Percentiles rank a stretch among this genome's conserved stretches.
Evolutionary conservation across 75 land plant genomes (phyloP).

Genomic region (Larix kaempferi): DNA sequence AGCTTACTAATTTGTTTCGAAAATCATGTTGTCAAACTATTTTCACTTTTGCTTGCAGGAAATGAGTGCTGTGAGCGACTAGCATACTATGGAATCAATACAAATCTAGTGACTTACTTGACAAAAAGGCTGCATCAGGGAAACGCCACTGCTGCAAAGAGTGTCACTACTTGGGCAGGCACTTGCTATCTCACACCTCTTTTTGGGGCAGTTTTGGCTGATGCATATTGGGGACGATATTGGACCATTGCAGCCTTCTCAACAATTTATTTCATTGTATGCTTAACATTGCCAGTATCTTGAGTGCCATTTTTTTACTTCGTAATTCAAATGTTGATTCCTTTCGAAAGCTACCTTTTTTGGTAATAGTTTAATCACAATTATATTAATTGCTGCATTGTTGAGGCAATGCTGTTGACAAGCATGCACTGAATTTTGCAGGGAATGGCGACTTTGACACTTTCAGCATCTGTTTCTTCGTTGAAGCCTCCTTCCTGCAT

Average conservation of each 20-base stretch:
- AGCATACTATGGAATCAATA: constrained; percentile 91
- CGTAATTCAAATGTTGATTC: constrained; percentile 56
- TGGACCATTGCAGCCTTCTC: constrained; percentile 83
- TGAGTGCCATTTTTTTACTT: constrained; percentile 28
- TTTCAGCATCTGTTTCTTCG: constrained; percentile 60
- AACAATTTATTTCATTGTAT: constrained; percentile 75
- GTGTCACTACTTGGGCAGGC: constrained; percentile 88
- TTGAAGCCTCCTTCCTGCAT: constrained; percentile 43
- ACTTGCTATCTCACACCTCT: constrained; percentile 89
- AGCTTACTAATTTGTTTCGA: constrained; percentile 51
- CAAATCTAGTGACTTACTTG: constrained; percentile 80
- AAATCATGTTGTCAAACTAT: constrained; percentile 32
- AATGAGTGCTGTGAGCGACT: constrained; percentile 89
- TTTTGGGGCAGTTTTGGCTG: constrained; percentile 87
- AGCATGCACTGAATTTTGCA: constrained; percentile 15
- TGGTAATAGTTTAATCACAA: no score
- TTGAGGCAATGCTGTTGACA: no score
- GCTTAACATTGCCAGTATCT: constrained; percentile 19
- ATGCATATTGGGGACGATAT: constrained; percentile 92
- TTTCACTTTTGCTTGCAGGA: constrained; percentile 41
- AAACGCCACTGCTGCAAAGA: constrained; percentile 81
- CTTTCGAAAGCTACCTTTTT: constrained; percentile 30
- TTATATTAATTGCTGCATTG: no score
- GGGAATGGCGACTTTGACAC: constrained; percentile 80
- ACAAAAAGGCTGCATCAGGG: constrained; percentile 67